Conservation (phyloP, 1,284 basidiomycete genomes). For the Marasmius tenuissimus region DNA sequence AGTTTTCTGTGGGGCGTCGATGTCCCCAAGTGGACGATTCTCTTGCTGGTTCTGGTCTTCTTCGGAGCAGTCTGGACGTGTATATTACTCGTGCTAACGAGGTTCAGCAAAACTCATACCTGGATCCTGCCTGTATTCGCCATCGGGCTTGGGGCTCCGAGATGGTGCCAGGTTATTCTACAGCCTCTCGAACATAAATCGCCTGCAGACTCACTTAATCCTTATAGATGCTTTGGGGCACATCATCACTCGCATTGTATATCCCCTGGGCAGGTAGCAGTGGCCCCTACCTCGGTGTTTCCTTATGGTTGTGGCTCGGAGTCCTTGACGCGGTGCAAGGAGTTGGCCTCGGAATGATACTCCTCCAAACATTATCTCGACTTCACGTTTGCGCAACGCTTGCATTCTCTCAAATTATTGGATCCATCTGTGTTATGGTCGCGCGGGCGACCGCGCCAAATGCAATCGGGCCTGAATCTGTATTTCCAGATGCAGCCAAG, state of each 20-base stretch:
- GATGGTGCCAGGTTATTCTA: constrained; percentile 81
- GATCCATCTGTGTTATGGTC: constrained; percentile 80
- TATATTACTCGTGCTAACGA: constrained; percentile 74
- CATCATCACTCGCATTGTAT: constrained; percentile 84
- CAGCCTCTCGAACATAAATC: background rate
- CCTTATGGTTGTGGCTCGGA: constrained; percentile 91
- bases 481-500: constrained; percentile 89
- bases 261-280: constrained; percentile 86
- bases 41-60: constrained; percentile 79
- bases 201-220: constrained; percentile 7
- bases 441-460: constrained; percentile 86
- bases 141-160: constrained; percentile 86
- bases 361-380: constrained; percentile 88
- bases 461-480: constrained; percentile 78
- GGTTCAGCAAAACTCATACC: constrained; percentile 89
- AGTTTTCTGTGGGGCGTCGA: constrained; percentile 86
- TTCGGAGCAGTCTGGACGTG: constrained; percentile 85
- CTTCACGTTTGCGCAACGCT: constrained; percentile 91
- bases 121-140: constrained; percentile 93
- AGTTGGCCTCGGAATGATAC: constrained; percentile 91
- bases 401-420: constrained; percentile 83
- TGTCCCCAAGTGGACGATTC: constrained; percentile 80
- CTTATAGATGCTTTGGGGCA: constrained; percentile 79
- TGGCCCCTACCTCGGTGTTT: constrained; percentile 86
- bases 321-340: constrained; percentile 91